Conservation (phyloP, 805 yeast genomes). For the Lipomyces mesembrius region DNA sequence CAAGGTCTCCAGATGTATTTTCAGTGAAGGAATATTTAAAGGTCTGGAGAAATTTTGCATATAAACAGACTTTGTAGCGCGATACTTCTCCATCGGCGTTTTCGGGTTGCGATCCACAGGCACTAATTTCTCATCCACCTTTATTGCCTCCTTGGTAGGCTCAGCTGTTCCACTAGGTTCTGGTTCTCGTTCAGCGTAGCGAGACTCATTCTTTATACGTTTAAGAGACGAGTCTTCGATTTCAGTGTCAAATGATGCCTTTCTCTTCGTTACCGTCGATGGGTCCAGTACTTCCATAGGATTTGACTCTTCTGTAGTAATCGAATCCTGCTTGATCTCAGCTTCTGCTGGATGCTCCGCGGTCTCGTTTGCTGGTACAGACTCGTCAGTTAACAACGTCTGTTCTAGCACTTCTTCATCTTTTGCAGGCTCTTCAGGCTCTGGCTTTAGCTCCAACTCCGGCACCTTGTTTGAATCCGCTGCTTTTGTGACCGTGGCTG, state of each 20-base stretch:
- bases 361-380: background rate
- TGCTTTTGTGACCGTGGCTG: background rate
- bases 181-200: constrained; percentile 5
- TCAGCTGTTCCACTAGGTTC: background rate
- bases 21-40: constrained; percentile 25
- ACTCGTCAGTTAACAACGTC: background rate
- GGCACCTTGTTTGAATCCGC: background rate
- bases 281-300: background rate
- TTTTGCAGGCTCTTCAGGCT: background rate
- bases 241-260: background rate
- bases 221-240: background rate
- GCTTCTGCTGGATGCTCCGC: background rate
- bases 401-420: background rate
- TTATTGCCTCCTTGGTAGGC: background rate
- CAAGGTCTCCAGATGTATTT: constrained; percentile 13
- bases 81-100: constrained; percentile 12
- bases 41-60: constrained; percentile 34
- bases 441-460: background rate
- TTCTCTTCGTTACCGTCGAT: background rate
- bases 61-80: constrained; percentile 24
- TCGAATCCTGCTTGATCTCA: background rate
- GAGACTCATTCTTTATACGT: constrained; percentile 2
- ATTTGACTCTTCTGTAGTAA: background rate
- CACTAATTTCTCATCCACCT: constrained; percentile 1
- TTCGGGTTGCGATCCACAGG: constrained; percentile 12